A percentile compares a stretch with the other conserved stretches of the same genome.
These are phyloP conservation scores for Nigrospora sphaerica DNA, from an alignment of 2,329 filamentous ascomycete species.

Conservation along the genomic window DNA sequence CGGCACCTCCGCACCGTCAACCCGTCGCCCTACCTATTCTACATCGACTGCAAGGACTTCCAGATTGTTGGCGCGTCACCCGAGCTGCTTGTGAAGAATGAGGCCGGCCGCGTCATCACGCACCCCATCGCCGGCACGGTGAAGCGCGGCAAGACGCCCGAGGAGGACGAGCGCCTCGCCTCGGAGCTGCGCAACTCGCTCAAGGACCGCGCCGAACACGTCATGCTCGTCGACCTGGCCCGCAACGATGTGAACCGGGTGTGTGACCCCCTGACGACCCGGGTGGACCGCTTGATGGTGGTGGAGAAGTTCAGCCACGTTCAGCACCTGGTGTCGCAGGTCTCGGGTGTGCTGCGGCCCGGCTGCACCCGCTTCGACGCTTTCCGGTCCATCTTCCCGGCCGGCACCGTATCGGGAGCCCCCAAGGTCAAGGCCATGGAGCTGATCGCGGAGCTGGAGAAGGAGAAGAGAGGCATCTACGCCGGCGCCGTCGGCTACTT, in stretches of 20 bases:
- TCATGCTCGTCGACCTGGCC: conserved; percentile 95
- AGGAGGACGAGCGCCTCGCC: conserved; percentile 76
- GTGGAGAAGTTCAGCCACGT: conserved; percentile 95
- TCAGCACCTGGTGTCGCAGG: conserved; percentile 93
- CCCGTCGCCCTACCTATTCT: conserved; percentile 95
- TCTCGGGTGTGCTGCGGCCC: conserved; percentile 78
- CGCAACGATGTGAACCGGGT: conserved; percentile 96
- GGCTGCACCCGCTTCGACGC: conserved; percentile 90
- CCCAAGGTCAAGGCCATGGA: conserved; percentile 98
- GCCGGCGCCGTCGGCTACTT: conserved; percentile 97
- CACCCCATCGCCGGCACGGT: conserved; percentile 97
- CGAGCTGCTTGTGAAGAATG: conserved; percentile 88
- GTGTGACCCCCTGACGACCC: conserved; percentile 81
- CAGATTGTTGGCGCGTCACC: conserved; percentile 93
- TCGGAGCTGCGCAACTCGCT: conserved; percentile 69
- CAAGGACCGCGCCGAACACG: conserved; percentile 91
- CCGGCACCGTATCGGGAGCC: conserved; percentile 89
- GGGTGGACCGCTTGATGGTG: conserved; percentile 90
- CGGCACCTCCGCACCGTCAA: conserved; percentile 94
- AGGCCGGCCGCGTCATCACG: conserved; percentile 81
- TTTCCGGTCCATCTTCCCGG: conserved; percentile 93
- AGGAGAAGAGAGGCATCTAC: conserved; percentile 91
- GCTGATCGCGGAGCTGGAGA: conserved; percentile 87
- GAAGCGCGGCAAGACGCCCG: conserved; percentile 70
- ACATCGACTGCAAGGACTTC: conserved; percentile 84